phyloP scores from a whole-genome alignment of 768 basidiomycete genomes.

The Suillus clintonianus region DNA sequence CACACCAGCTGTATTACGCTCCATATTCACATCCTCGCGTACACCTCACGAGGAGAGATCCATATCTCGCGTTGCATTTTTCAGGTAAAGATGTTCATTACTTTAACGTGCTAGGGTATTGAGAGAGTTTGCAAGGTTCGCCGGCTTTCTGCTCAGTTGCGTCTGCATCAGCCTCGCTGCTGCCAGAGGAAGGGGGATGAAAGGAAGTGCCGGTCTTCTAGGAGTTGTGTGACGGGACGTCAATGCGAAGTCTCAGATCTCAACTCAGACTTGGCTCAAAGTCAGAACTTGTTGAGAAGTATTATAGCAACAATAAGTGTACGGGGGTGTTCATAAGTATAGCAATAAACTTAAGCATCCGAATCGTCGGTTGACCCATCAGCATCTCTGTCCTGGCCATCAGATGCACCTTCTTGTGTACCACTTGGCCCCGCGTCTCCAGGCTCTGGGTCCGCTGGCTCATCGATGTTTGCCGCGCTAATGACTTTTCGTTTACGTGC shows the following conservation, averaged over 20 bases:
- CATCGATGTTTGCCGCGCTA: slow-evolving; percentile 51
- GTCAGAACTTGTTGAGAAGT: not conserved
- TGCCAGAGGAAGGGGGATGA: slow-evolving; percentile 68
- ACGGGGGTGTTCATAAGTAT: not conserved
- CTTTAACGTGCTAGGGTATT: slow-evolving; percentile 1
- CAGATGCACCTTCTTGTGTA: slow-evolving; percentile 18
- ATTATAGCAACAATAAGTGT: not conserved
- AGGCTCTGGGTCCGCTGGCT: slow-evolving; percentile 20
- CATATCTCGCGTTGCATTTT: slow-evolving; percentile 84
- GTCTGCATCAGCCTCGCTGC: slow-evolving; percentile 77
- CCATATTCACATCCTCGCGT: slow-evolving; percentile 85
- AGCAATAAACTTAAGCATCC: slow-evolving; percentile 7
- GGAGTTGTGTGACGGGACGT: slow-evolving; percentile 50
- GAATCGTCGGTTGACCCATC: slow-evolving; percentile 22
- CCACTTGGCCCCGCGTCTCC: slow-evolving; percentile 36
- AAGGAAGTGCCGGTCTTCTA: slow-evolving; percentile 62
- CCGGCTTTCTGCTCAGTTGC: slow-evolving; percentile 82
- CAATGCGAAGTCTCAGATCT: not conserved
- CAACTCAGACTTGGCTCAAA: not conserved
- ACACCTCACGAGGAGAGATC: slow-evolving; percentile 81
- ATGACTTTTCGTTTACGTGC: slow-evolving; percentile 51
- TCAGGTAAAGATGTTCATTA: slow-evolving; percentile 51
- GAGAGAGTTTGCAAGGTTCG: slow-evolving; percentile 51
- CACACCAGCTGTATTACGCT: slow-evolving; percentile 77
- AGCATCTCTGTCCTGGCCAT: slow-evolving; percentile 14